Evolutionary conservation across 75 land plant species (phyloP), one percentile per base, ranked within the genome.

Genomic region (Ceratopteris richardii): DNA sequence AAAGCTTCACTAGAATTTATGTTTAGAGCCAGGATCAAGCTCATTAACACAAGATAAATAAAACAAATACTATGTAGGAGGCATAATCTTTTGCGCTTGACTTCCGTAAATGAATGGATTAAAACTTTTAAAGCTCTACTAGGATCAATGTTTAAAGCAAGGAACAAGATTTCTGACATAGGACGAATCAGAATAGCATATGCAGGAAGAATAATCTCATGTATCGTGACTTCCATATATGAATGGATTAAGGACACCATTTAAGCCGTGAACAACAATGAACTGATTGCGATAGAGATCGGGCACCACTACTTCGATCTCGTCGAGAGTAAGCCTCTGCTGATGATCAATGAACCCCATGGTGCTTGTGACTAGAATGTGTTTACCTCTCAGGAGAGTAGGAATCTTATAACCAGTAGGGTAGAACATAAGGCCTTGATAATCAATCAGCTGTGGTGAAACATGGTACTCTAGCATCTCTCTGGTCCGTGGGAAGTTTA

Each of bases 211-310:
- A 14, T 9, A 9, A 40, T 40, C 14, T 40, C 42, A 40, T 9
- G 42, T 9, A 14, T 9, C 14, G 42, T 9, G 14, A 40, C 48
- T 17, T 46, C 48, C 48, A 46, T n/a, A 46, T 2, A 46, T 4
- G 14, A 46, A 46, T n/a, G 48, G 48, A 14, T 46, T 46, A 20
- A 46, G 48, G 12, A 46, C 48, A 46, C 48, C 48, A 20, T 46
- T 46, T 2, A 46, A 17, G 21, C 48, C 48, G 17, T 46, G 48
- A 4, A 46, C 21, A 17, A 46, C 48, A 17, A 46, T 17, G 17
- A 46, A 46, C 21, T 4, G 48, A 14, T 46, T 17, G 17, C 17
- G 48, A 17, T 46, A 46, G 14, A 46, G 48, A 2, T 46, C 48
- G 5, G 48, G 48, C 21, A 20, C 14, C 14, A 46, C 48, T 7